Evolutionary conservation across 148 eudicot species (phyloP).

Genomic region (Hydrangea macrophylla): DNA sequence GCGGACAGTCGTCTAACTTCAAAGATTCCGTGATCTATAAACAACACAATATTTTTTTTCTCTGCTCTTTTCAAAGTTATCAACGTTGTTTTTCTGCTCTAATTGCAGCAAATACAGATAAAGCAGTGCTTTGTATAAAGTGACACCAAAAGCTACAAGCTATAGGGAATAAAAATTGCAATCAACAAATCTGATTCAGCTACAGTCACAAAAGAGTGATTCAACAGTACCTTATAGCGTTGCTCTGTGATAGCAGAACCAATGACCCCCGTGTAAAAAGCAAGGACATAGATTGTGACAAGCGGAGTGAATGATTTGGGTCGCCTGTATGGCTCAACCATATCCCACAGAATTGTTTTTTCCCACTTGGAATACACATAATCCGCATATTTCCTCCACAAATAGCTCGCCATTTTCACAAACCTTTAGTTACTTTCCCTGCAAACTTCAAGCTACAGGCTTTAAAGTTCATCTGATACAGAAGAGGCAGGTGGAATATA

Average conservation of each 20-base stretch:
- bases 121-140: neutral
- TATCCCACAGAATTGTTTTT: constrained; percentile 75
- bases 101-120: neutral
- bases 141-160: neutral
- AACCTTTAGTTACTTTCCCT: neutral
- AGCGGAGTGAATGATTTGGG: constrained; percentile 89
- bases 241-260: constrained; percentile 94
- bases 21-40: too few species aligned
- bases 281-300: constrained; percentile 65
- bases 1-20: too few species aligned
- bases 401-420: constrained; percentile 59
- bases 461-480: too few species aligned
- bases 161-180: neutral
- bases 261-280: constrained; percentile 85
- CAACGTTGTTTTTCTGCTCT: too few species aligned
- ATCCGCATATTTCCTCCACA: constrained; percentile 94
- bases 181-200: neutral
- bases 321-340: constrained; percentile 78
- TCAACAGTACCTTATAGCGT: constrained; percentile 57
- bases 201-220: neutral
- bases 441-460: too few species aligned
- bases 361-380: constrained; percentile 73
- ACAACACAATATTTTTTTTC: too few species aligned
- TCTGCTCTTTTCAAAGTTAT: too few species aligned
- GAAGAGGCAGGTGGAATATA: too few species aligned